Evolutionary conservation across 2,329 filamentous ascomycete species (phyloP), one percentile per base, ranked within the genome.

Genomic region (Chlorencoelia australis): DNA sequence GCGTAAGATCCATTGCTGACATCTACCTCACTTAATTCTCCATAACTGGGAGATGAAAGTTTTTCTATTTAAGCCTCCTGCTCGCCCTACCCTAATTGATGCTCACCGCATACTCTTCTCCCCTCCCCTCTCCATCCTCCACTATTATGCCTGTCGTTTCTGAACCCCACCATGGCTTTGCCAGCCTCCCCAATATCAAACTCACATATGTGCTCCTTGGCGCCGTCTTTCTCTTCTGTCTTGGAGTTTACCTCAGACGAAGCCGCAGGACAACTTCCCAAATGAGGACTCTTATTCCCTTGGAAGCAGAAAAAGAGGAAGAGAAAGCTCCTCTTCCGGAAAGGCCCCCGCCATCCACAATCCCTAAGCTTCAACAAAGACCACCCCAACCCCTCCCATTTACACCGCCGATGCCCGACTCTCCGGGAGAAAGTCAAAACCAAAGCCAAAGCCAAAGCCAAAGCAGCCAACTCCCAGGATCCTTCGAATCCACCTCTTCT

Each of bases 21-120:
- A 28, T n/a, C n/a, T n/a, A n/a, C n/a, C n/a, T n/a, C n/a, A n/a
- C n/a, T n/a, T n/a, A n/a, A n/a, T n/a, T n/a, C n/a, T n/a, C n/a
- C n/a, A n/a, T n/a, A n/a, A n/a, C n/a, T n/a, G n/a, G n/a, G n/a
- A n/a, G n/a, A n/a, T n/a, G n/a, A n/a, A n/a, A n/a, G n/a, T n/a
- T n/a, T 39, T n/a, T 39, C 35, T 42, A 42, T 32, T 39, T 42
- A 42, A 42, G 40, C 24, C 26, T 39, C 28, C 31, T 21, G 19
- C 30, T 28, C 22, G 36, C 36, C 34, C 30, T 24, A 31, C 17
- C 20, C 27, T 36, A 15, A 25, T 35, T 39, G 24, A 24, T 17
- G 10, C 26, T 7, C 22, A 26, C 29, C 18, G 29, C 33, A 21
- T 16, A 22, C 17, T 25, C 13, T 11, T 30, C 13, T 7, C 18